Percentiles rank a stretch among this genome's conserved stretches.
These are phyloP conservation scores for Barbarea vulgaris DNA, from an alignment of 345 rosid species.

Conservation along the genomic window DNA sequence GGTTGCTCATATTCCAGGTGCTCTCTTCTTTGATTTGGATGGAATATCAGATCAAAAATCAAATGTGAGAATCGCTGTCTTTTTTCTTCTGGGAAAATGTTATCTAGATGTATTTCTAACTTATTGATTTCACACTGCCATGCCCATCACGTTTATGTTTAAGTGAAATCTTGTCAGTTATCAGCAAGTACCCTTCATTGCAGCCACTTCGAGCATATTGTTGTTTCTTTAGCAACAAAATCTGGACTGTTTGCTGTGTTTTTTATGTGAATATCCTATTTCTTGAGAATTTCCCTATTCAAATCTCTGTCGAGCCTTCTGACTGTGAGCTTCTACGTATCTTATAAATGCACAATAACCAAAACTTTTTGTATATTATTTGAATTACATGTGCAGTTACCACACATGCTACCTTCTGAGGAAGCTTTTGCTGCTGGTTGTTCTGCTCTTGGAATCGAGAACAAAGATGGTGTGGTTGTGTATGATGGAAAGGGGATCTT, in stretches of 20 bases:
- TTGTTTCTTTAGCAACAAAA: background rate
- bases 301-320: background rate
- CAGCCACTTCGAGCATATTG: background rate
- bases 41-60: slow-evolving; percentile 73
- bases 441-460: slow-evolving; percentile 90
- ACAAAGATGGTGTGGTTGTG: slow-evolving; percentile 86
- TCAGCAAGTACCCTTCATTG: slow-evolving; percentile 10
- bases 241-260: background rate
- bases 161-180: background rate
- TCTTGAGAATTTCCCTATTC: background rate
- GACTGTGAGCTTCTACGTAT: background rate
- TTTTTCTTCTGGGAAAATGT: background rate
- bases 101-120: background rate
- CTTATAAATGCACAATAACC: background rate
- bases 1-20: slow-evolving; percentile 97
- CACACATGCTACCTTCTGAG: slow-evolving; percentile 96
- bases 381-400: slow-evolving; percentile 56
- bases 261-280: slow-evolving; percentile 3
- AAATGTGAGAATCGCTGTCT: slow-evolving; percentile 49
- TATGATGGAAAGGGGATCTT: slow-evolving; percentile 98
- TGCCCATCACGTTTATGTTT: background rate
- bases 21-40: slow-evolving; percentile 93
- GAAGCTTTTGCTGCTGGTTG: slow-evolving; percentile 96
- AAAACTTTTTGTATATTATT: background rate
- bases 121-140: slow-evolving; percentile 8